Evolutionary conservation across 2,329 filamentous ascomycete species (phyloP), one percentile per base, ranked within the genome.

Genomic region (Ciborinia camelliae): DNA sequence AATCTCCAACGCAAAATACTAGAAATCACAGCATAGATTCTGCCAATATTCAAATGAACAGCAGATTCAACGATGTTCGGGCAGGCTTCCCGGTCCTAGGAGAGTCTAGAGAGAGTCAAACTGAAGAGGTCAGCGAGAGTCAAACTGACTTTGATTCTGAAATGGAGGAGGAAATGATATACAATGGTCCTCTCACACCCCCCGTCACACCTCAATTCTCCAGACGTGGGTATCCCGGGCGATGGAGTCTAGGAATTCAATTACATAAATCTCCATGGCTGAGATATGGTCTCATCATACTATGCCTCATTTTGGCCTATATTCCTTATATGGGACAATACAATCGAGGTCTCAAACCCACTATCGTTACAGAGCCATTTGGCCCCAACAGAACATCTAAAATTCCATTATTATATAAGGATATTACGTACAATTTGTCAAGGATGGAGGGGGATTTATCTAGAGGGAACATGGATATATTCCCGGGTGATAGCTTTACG

Each of bases 241-340:
- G n/a, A 43, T 23, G n/a, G 43, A 47, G 4, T n/a, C n/a, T 23
- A 39, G 7, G 4, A 7, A 23, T 20, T 26, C 35, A 39, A 39
- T 23, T 39, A 32, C 1, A 28, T 9, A 3, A 7, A 18, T 39
- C 14, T 8, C 10, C 23, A 26, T 54, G 8, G 8, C 15, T 15
- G 4, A 23, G 23, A 54, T 3, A 18, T 14, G 3, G 2, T 26
- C 7, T 54, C n/a, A 15, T 39, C 9, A 28, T 12, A 26, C 2
- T 39, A 2, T 18, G 23, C 14, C 20, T 10, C 12, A 39, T 18
- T 12, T 54, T 35, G 52, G 5, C 2, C 8, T 54, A 39, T 39
- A 6, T 28, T 1, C 5, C 15, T 4, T 3, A 2, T 18, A 4
- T 2, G 8, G 0, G 0, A 7, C 14, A 3, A 18, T 14, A 18